These are phyloP conservation scores for Raffaelea arxii DNA, from an alignment of 2,329 filamentous ascomycete genomes.

Conservation along the genomic window DNA sequence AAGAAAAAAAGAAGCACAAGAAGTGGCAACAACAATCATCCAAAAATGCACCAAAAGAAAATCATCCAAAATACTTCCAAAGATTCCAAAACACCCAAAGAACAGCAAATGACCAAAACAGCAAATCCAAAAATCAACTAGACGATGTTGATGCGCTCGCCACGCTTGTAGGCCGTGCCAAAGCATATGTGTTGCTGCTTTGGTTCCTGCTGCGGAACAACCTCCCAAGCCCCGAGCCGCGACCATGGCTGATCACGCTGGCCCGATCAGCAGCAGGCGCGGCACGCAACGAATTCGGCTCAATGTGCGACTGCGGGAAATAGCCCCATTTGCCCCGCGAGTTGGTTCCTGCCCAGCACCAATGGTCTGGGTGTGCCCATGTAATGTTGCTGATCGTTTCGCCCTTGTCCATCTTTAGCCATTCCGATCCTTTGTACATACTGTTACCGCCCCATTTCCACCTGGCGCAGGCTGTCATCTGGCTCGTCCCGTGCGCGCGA, in stretches of 20 bases:
- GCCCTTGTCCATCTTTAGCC: conserved; percentile 52
- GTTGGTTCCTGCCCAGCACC: conserved; percentile 48
- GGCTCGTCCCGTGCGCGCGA: conserved; percentile 32
- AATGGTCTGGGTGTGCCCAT: conserved; percentile 37
- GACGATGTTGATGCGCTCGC: conserved; percentile 11
- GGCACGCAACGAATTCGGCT: conserved; percentile 33
- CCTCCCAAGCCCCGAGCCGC: conserved; percentile 8
- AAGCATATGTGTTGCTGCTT: not conserved
- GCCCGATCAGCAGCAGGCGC: conserved; percentile 15
- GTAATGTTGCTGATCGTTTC: conserved; percentile 56
- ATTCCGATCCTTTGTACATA: conserved; percentile 25
- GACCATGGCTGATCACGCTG: not conserved
- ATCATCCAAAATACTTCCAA: not conserved
- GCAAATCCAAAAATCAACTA: not conserved
- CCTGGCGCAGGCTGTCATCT: conserved; percentile 35
- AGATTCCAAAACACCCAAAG: not conserved
- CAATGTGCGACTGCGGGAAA: conserved; percentile 41
- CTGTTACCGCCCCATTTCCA: conserved; percentile 41
- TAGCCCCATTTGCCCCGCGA: conserved; percentile 42
- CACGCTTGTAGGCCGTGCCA: conserved; percentile 9
- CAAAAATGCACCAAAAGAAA: not conserved
- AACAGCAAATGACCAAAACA: not conserved
- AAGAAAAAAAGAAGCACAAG: not conserved
- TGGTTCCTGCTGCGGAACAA: conserved; percentile 8
- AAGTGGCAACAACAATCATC: not conserved